These are phyloP conservation scores for Helotiales sp. DNA, from an alignment of 2,329 filamentous ascomycete genomes.

Conservation along the genomic window DNA sequence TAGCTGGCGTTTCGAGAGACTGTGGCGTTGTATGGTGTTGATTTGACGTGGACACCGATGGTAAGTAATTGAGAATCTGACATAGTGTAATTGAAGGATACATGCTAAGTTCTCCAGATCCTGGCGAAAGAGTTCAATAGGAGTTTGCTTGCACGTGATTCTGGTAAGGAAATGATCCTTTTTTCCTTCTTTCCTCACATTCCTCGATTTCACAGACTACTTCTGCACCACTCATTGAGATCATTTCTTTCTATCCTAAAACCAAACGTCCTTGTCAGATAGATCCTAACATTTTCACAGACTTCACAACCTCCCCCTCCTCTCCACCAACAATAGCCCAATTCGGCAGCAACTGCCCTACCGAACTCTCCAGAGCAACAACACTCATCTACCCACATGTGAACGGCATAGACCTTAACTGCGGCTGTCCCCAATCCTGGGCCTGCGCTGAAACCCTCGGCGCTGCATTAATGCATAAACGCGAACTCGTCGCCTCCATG, in stretches of 20 bases:
- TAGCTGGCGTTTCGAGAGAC: constrained; percentile 70
- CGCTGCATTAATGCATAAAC: constrained; percentile 66
- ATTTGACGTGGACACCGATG: constrained; percentile 73
- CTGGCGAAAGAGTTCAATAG: constrained; percentile 69
- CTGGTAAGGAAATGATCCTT: constrained; percentile 44
- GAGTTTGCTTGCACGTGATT: constrained; percentile 57
- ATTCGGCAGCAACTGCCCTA: constrained; percentile 62
- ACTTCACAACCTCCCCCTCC: constrained; percentile 60
- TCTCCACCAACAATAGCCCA: constrained; percentile 63
- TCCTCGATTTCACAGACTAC: too few relatives aligned
- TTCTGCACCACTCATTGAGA: too few relatives aligned
- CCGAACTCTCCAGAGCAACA: constrained; percentile 63
- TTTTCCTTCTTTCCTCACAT: neutral
- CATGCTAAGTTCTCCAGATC: constrained; percentile 38
- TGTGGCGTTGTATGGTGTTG: constrained; percentile 62
- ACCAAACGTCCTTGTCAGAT: neutral
- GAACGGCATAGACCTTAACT: constrained; percentile 69
- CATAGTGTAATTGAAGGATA: neutral
- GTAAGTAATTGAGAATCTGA: constrained; percentile 28
- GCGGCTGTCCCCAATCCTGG: constrained; percentile 73
- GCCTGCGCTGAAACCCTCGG: constrained; percentile 68
- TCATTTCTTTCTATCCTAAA: neutral
- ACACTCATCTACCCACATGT: constrained; percentile 61
- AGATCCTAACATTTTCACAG: constrained; percentile 35
- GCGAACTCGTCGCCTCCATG: constrained; percentile 66